phyloP scores from a whole-genome alignment of 257 asterid species.

The Solanum appendiculatum region DNA sequence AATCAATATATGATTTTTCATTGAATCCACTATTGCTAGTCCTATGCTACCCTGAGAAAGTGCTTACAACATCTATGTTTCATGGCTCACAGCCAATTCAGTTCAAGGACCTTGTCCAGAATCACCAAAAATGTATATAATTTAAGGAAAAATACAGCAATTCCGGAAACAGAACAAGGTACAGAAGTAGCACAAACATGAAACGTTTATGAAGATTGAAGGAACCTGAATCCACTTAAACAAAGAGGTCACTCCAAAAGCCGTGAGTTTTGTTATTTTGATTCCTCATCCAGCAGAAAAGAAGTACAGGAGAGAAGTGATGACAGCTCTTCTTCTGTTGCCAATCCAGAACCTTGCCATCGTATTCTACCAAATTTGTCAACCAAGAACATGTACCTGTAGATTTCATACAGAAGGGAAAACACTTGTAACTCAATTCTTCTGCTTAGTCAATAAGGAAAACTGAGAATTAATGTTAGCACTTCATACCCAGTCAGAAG shows the following conservation, averaged over 20 bases:
- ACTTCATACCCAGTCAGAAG: constrained; percentile 67
- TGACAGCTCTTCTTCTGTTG: constrained; percentile 70
- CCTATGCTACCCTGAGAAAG: neutral
- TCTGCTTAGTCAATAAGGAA: neutral
- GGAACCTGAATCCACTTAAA: neutral
- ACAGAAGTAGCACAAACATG: neutral
- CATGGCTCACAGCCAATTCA: neutral
- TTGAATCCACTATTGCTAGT: neutral
- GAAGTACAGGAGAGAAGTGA: constrained; percentile 70
- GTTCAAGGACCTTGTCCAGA: neutral
- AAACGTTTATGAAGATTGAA: neutral
- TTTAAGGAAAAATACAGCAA: neutral
- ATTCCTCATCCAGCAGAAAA: constrained; percentile 46
- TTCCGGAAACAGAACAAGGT: neutral
- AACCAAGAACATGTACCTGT: constrained; percentile 71
- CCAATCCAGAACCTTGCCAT: constrained; percentile 84
- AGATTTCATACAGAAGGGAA: neutral
- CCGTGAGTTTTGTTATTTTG: neutral
- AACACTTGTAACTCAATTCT: neutral
- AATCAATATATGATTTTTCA: neutral
- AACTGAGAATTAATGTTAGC: neutral
- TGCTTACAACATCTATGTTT: neutral
- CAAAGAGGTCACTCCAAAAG: neutral
- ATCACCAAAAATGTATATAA: neutral
- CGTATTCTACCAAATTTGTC: constrained; percentile 81